These are phyloP conservation scores for Castanospermum australe DNA, from an alignment of 306 rosid species.

Conservation along the genomic window DNA sequence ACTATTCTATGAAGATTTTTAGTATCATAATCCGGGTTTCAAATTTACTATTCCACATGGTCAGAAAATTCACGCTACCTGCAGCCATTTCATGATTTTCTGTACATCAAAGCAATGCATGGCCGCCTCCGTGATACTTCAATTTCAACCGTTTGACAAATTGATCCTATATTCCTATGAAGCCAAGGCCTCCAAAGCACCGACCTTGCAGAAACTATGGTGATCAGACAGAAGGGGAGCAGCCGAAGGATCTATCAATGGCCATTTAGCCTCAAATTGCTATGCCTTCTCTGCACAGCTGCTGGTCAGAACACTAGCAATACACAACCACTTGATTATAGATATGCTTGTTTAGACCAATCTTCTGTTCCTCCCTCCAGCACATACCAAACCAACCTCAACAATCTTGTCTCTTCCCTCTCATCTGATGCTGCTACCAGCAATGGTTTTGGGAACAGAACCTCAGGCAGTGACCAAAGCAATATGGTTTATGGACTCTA, in stretches of 20 bases:
- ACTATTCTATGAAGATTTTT: background rate
- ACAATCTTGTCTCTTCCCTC: conserved; percentile 28
- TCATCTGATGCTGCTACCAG: conserved; percentile 37
- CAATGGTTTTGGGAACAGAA: conserved; percentile 41
- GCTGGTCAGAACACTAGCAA: conserved; percentile 22
- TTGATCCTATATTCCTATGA: background rate
- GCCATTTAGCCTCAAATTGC: conserved; percentile 19
- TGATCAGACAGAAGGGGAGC: background rate
- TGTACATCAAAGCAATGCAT: background rate
- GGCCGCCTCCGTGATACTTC: background rate
- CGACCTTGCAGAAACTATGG: background rate
- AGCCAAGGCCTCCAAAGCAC: background rate
- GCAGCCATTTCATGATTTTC: background rate
- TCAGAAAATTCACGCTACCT: background rate
- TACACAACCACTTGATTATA: conserved; percentile 28
- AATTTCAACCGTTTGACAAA: conserved; percentile 12
- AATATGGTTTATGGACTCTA: conserved; percentile 37
- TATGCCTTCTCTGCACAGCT: background rate
- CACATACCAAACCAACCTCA: conserved; percentile 38
- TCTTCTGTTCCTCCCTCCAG: conserved; percentile 23
- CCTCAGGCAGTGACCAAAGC: conserved; percentile 17
- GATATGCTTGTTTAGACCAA: conserved; percentile 46
- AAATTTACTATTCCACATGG: background rate
- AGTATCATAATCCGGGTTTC: background rate
- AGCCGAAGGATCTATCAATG: conserved; percentile 18